Percentiles rank a stretch among this genome's conserved stretches.
Evolutionary conservation across 75 land plant species (phyloP).

Genomic region (Cryptomeria japonica): DNA sequence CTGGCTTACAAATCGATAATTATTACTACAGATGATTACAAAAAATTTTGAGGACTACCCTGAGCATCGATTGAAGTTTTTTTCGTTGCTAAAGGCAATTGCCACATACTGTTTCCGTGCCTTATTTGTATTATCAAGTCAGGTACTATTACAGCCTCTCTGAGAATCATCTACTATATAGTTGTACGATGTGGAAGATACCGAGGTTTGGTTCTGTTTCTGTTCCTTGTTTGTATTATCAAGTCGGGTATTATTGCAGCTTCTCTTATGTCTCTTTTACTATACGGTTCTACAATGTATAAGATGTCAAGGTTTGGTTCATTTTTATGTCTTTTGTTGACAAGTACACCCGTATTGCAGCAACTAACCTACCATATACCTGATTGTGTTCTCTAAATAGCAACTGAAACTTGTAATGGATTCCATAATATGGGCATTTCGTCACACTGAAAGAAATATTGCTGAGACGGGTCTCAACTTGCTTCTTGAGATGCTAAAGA

Average conservation of each 20-base stretch:
- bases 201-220: constrained; percentile 45
- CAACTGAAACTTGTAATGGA: constrained; percentile 99
- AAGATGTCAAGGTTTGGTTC: neutral
- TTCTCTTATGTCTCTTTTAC: too few relatives aligned
- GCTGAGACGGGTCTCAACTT: constrained; percentile 98
- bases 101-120: constrained; percentile 95
- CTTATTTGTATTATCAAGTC: constrained; percentile 75
- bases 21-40: constrained; percentile 85
- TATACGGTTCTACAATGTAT: too few relatives aligned
- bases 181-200: too few relatives aligned
- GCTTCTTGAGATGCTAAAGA: constrained; percentile 89
- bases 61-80: constrained; percentile 96
- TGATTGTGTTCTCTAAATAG: constrained; percentile 29
- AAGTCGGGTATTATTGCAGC: constrained; percentile 53
- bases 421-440: constrained; percentile 88
- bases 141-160: constrained; percentile 39
- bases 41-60: constrained; percentile 99
- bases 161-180: too few relatives aligned
- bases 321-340: neutral
- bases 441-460: constrained; percentile 96
- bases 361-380: neutral
- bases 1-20: constrained; percentile 2
- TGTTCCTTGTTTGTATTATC: constrained; percentile 81
- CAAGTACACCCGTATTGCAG: neutral
- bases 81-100: constrained; percentile 91